phyloP scores from a whole-genome alignment of 495 filamentous ascomycete genomes.

The Rhypophila decipiens region DNA sequence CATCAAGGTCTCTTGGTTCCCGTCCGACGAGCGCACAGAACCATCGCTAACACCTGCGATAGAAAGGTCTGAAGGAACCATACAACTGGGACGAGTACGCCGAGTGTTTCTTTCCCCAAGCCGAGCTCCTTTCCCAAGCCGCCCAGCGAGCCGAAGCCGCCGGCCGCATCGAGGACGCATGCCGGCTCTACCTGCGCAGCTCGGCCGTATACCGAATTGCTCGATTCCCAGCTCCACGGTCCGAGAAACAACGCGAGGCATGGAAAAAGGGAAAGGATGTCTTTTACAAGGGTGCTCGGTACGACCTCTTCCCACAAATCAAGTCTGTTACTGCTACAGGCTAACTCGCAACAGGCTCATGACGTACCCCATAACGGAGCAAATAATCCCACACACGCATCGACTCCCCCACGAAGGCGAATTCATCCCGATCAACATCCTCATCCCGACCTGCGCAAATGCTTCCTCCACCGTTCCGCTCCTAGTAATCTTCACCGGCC shows the following conservation, averaged over 20 bases:
- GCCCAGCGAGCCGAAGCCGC: slow-evolving; percentile 44
- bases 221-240: slow-evolving; percentile 48
- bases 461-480: slow-evolving; percentile 41
- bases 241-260: slow-evolving; percentile 44
- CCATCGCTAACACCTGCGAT: background rate
- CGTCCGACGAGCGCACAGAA: background rate
- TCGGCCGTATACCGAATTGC: slow-evolving; percentile 66
- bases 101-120: slow-evolving; percentile 52
- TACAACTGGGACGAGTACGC: slow-evolving; percentile 59
- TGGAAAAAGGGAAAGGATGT: slow-evolving; percentile 55
- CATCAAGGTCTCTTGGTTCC: slow-evolving; percentile 35
- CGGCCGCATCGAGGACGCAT: slow-evolving; percentile 37
- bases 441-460: slow-evolving; percentile 38
- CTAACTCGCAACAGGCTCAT: slow-evolving; percentile 20
- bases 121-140: slow-evolving; percentile 42
- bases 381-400: slow-evolving; percentile 52
- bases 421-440: slow-evolving; percentile 52
- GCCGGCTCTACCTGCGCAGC: slow-evolving; percentile 56
- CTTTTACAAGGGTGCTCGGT: slow-evolving; percentile 16
- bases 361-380: slow-evolving; percentile 47
- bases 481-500: slow-evolving; percentile 60
- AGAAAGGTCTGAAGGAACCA: slow-evolving; percentile 25
- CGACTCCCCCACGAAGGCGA: slow-evolving; percentile 9
- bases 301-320: slow-evolving; percentile 11
- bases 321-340: slow-evolving; percentile 24